Evolutionary conservation across 1,139 yeast species (phyloP), one percentile per base, ranked within the genome.

Genomic region (Zygosaccharomyces sapae): DNA sequence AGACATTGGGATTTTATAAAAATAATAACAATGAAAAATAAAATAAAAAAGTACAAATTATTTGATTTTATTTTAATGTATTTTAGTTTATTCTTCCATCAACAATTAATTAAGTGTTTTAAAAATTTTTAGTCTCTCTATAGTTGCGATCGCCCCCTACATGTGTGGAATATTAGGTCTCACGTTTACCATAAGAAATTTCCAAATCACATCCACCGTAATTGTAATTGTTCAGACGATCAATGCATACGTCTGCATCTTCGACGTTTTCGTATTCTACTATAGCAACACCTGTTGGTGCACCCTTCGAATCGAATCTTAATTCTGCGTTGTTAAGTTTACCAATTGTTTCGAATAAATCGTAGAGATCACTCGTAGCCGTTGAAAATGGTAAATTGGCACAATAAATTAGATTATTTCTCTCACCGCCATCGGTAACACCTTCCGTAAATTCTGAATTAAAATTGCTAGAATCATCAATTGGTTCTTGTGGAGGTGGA

Each of bases 341-440:
- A 25, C 96, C 96, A 46, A 89, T 80, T 29, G 95, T 84, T 63
- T 85, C 94, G 66, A 90, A 90, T 51, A 92, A 75, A 57, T 90
- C 97, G 54, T 75, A 80, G 57, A 92, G 76, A 67, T 92, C 97
- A 50, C 84, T 84, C 57, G 83, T 82, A 37, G 89, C 80, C 20
- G 97, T 90, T 41, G 90, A 85, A 76, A 81, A 88, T 30, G 97
- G 97, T 63, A 92, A 73, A 69, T 90, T 92, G 46, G 76, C 76
- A 37, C 86, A 90, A 62, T 70, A 85, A 38, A 90, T 79, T 18
- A 82, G 78, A 49, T 75, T 80, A 43, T 80, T 77, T 40, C 77
- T 76, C 41, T 74, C 80, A 18, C 96, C 97, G 43, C 63, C 65
- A 41, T 57, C 61, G 18, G 41, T 47, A 12, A 58, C 55, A 46